Conservation (phyloP, 495 filamentous ascomycete genomes). For the Xylona heveae region DNA sequence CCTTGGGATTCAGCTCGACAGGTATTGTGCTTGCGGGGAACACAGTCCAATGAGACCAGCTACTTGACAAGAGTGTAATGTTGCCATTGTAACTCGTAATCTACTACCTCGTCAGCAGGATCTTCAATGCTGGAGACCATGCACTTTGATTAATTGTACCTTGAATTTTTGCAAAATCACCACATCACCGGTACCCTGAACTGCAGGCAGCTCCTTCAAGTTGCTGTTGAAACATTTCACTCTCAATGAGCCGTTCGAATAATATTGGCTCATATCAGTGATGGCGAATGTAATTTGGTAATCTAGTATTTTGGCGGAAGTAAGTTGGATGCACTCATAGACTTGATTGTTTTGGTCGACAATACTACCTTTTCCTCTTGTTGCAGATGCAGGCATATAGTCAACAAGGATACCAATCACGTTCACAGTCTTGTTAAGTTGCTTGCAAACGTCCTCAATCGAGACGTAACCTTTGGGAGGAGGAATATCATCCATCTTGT, state of each 20-base stretch:
- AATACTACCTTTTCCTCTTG: slow-evolving; percentile 10
- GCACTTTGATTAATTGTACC: slow-evolving; percentile 14
- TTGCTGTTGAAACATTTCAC: slow-evolving; percentile 27
- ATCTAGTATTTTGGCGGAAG: slow-evolving; percentile 9
- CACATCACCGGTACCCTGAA: slow-evolving; percentile 23
- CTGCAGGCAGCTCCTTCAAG: slow-evolving; percentile 16
- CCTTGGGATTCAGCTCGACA: slow-evolving; percentile 12
- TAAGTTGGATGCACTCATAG: no score
- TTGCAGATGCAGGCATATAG: slow-evolving; percentile 12
- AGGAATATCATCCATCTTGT: no score
- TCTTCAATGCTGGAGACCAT: no score
- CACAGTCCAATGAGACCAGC: slow-evolving; percentile 10
- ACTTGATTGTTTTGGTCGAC: no score
- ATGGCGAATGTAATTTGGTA: slow-evolving; percentile 27
- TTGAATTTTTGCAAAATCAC: slow-evolving; percentile 21
- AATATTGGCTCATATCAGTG: slow-evolving; percentile 18
- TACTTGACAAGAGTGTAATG: slow-evolving; percentile 10
- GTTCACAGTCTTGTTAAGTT: slow-evolving; percentile 13
- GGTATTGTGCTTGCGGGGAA: slow-evolving; percentile 12
- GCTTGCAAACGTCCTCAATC: slow-evolving; percentile 15
- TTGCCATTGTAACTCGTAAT: slow-evolving; percentile 11
- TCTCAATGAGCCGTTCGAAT: slow-evolving; percentile 22
- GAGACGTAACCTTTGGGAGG: slow-evolving; percentile 13
- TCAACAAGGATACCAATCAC: slow-evolving; percentile 30
- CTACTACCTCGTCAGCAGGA: no score